Percentiles rank a stretch among this genome's conserved stretches.
These are phyloP conservation scores for Hypoxylon fuscum DNA, from an alignment of 495 filamentous ascomycete genomes.

Conservation along the genomic window DNA sequence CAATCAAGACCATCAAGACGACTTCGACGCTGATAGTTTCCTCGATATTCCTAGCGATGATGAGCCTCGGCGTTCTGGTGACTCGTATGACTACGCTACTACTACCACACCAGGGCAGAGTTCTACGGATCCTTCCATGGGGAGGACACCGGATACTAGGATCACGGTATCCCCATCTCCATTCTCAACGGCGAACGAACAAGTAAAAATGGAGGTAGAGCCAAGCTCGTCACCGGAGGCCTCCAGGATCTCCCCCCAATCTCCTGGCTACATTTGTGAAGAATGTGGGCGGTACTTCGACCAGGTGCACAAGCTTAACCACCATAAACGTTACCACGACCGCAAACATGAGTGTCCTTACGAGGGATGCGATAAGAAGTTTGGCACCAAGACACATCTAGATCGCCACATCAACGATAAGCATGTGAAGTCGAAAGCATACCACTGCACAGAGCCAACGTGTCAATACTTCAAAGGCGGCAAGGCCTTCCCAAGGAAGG, in stretches of 20 bases:
- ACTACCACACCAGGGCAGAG: slow-evolving; percentile 52
- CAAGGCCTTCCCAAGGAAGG: slow-evolving; percentile 61
- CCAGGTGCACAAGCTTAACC: slow-evolving; percentile 60
- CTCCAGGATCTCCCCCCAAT: slow-evolving; percentile 42
- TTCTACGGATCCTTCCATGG: slow-evolving; percentile 50
- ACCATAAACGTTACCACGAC: slow-evolving; percentile 60
- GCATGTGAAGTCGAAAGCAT: slow-evolving; percentile 59
- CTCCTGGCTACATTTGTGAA: slow-evolving; percentile 48
- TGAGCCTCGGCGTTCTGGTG: slow-evolving; percentile 40
- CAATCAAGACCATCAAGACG: slow-evolving; percentile 25
- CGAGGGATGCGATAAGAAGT: slow-evolving; percentile 52
- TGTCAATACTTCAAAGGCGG: slow-evolving; percentile 59
- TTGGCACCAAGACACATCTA: slow-evolving; percentile 62
- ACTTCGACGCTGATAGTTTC: slow-evolving; percentile 44
- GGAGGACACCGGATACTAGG: slow-evolving; percentile 55
- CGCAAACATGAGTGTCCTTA: slow-evolving; percentile 55
- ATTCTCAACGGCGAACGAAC: slow-evolving; percentile 28
- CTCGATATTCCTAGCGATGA: slow-evolving; percentile 45
- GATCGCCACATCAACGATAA: slow-evolving; percentile 62
- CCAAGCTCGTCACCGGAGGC: slow-evolving; percentile 37
- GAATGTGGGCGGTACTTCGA: slow-evolving; percentile 55
- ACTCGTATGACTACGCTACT: slow-evolving; percentile 46
- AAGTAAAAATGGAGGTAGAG: slow-evolving; percentile 36
- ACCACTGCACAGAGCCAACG: slow-evolving; percentile 54
- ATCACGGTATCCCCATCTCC: slow-evolving; percentile 53